A percentile compares a stretch with the other conserved stretches of the same genome.
These are phyloP conservation scores for Epicoccum sorghinum DNA, from an alignment of 2,329 filamentous ascomycete species.

Conservation along the genomic window DNA sequence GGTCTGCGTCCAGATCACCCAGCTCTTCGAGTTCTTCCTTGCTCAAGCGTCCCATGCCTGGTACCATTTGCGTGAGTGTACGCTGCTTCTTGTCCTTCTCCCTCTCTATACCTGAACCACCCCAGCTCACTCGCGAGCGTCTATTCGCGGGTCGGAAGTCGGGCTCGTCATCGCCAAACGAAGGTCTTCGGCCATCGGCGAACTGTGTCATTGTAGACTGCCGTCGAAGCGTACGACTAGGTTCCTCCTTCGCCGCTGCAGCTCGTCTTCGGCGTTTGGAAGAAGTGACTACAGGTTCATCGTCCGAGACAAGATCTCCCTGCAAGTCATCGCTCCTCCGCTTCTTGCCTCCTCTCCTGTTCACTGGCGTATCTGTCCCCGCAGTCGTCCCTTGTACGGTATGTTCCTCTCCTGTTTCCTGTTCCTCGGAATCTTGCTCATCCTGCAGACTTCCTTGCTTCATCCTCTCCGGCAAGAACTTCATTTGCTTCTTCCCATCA, in stretches of 20 bases:
- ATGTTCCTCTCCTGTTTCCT: neutral
- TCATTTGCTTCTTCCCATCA: constrained; percentile 37
- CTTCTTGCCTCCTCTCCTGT: constrained; percentile 23
- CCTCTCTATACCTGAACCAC: constrained; percentile 19
- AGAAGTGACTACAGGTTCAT: constrained; percentile 5
- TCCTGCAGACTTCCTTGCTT: constrained; percentile 6
- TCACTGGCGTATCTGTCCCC: neutral
- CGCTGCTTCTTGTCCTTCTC: constrained; percentile 32
- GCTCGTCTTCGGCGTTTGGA: constrained; percentile 30
- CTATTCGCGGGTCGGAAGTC: constrained; percentile 33
- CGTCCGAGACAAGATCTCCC: constrained; percentile 9
- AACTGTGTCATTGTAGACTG: constrained; percentile 48
- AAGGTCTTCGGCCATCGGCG: constrained; percentile 31
- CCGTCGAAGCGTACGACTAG: constrained; percentile 26
- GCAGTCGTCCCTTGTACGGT: neutral
- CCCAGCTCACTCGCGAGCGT: constrained; percentile 27
- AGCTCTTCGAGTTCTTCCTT: constrained; percentile 14
- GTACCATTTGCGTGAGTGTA: constrained; percentile 46
- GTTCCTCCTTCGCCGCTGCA: constrained; percentile 6
- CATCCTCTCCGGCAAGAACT: constrained; percentile 39
- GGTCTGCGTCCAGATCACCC: constrained; percentile 25
- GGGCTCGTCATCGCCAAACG: constrained; percentile 26
- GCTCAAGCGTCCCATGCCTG: constrained; percentile 26
- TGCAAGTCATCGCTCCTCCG: constrained; percentile 18
- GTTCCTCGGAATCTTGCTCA: constrained; percentile 23